These are phyloP conservation scores for Suillus sp. DNA, from an alignment of 768 basidiomycete species.

Conservation along the genomic window DNA sequence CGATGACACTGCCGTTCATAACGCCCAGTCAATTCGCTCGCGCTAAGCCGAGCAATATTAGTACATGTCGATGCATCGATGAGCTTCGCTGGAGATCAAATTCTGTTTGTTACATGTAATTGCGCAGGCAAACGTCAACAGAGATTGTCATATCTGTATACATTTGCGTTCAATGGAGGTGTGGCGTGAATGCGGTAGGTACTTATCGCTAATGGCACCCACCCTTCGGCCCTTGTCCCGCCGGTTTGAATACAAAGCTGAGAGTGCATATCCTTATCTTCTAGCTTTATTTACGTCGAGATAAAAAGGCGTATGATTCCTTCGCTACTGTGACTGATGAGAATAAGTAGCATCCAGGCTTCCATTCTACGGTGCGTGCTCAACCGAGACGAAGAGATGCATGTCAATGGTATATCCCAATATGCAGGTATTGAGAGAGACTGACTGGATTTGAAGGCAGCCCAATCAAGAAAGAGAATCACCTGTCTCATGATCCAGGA, in stretches of 20 bases:
- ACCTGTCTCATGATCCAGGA: not conserved
- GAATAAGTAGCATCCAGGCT: not conserved
- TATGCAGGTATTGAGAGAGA: not conserved
- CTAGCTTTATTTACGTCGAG: not conserved
- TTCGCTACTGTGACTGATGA: not conserved
- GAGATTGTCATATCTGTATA: not conserved
- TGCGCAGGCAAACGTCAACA: not conserved
- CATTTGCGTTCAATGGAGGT: not conserved
- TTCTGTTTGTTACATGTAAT: not conserved
- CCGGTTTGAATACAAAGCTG: not conserved
- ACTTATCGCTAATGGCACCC: not conserved
- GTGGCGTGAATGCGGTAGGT: not conserved
- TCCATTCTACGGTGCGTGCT: not conserved
- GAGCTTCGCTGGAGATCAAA: not conserved
- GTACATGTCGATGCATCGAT: no score
- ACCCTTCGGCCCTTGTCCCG: not conserved
- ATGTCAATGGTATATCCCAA: not conserved
- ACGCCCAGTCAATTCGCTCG: constrained; percentile 2
- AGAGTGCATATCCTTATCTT: constrained; percentile 2
- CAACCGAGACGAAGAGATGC: not conserved
- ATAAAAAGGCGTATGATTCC: not conserved
- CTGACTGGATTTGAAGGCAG: not conserved
- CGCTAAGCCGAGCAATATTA: not conserved
- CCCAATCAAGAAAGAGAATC: not conserved
- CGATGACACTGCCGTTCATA: not conserved